Conservation (phyloP, 257 asterid species). For the Craterostigma plantagineum region DNA sequence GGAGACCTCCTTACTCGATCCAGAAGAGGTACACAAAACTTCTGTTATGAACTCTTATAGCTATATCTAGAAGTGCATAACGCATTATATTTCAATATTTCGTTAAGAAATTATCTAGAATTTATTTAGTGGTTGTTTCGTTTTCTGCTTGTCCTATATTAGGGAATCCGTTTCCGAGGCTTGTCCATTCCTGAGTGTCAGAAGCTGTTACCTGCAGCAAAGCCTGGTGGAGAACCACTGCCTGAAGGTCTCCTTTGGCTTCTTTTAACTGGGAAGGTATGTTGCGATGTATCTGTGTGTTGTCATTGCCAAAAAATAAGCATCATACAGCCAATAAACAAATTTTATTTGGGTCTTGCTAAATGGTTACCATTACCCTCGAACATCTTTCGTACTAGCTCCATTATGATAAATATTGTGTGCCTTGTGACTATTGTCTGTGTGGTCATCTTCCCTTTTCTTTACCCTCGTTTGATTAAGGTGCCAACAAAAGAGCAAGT, state of each 20-base stretch:
- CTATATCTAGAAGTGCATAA: slow-evolving; percentile 3
- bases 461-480: slow-evolving; percentile 20
- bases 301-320: background rate
- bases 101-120: background rate
- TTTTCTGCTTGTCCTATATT: slow-evolving; percentile 8
- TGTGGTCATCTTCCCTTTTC: background rate
- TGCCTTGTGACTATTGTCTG: background rate
- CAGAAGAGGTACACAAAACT: slow-evolving; percentile 63
- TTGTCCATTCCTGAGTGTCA: slow-evolving; percentile 97
- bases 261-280: slow-evolving; percentile 86
- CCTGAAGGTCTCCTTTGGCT: slow-evolving; percentile 99
- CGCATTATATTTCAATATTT: background rate
- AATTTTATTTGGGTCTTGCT: no score
- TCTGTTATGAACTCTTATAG: slow-evolving; percentile 2
- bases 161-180: slow-evolving; percentile 97
- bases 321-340: background rate
- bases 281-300: slow-evolving; percentile 5
- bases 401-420: background rate
- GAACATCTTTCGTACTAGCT: no score
- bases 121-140: background rate
- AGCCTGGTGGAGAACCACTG: slow-evolving; percentile 88
- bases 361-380: no score
- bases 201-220: slow-evolving; percentile 70
- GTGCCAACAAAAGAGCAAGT: slow-evolving; percentile 94
- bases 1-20: slow-evolving; percentile 96